Conservation (phyloP, 257 asterid genomes). For the Salvia rosmarinus region DNA sequence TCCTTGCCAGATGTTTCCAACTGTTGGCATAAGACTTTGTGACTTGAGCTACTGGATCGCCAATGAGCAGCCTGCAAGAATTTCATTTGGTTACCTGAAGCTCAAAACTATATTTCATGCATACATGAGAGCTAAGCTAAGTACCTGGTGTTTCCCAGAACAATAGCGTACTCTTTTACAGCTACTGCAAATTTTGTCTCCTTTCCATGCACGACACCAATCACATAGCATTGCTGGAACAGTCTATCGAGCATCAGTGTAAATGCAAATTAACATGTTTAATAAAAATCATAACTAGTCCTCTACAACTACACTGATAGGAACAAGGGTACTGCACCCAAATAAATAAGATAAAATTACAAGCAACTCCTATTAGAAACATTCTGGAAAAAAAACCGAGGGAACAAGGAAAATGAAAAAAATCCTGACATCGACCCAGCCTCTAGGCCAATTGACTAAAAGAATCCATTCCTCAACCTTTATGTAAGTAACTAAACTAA, state of each 20-base stretch:
- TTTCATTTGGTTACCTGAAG: slow-evolving; percentile 23
- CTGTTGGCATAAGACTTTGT: slow-evolving; percentile 59
- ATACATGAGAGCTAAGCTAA: slow-evolving; percentile 14
- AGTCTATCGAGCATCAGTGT: slow-evolving; percentile 22
- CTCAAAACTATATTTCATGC: slow-evolving; percentile 8
- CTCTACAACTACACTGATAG: not conserved
- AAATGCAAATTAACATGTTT: slow-evolving; percentile 1
- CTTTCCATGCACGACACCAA: slow-evolving; percentile 97
- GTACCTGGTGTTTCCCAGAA: slow-evolving; percentile 88
- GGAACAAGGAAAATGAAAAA: not conserved
- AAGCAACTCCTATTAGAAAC: not conserved
- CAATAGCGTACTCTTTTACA: slow-evolving; percentile 77
- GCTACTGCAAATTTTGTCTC: slow-evolving; percentile 76
- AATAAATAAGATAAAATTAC: not conserved
- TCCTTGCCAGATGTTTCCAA: slow-evolving; percentile 43
- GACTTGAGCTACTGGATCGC: slow-evolving; percentile 67
- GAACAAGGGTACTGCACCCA: not conserved
- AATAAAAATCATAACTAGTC: not conserved
- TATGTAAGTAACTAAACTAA: not conserved
- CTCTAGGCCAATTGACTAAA: not conserved
- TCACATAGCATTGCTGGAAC: slow-evolving; percentile 68
- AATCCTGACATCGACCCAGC: slow-evolving; percentile 1
- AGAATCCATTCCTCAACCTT: not conserved
- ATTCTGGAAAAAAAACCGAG: not conserved
- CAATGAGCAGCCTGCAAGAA: slow-evolving; percentile 78